A percentile compares a stretch with the other conserved stretches of the same genome.
phyloP scores from a whole-genome alignment of 805 yeast genomes.

The Candida peoriensis region DNA sequence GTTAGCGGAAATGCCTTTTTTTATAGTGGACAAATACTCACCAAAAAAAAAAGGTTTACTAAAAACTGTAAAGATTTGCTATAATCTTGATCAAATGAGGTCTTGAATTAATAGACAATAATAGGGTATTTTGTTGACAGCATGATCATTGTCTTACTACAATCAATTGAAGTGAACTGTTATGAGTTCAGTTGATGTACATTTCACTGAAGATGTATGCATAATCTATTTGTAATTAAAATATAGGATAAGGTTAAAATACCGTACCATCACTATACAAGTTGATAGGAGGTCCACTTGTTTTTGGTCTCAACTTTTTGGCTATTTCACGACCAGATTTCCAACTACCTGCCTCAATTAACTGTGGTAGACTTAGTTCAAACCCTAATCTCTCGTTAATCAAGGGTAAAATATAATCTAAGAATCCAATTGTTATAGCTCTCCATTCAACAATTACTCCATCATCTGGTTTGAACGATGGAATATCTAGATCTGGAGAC shows the following conservation, averaged over 20 bases:
- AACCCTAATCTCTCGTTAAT: slow-evolving; percentile 42
- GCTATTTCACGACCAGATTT: slow-evolving; percentile 61
- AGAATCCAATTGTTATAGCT: slow-evolving; percentile 51
- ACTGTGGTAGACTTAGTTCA: slow-evolving; percentile 45
- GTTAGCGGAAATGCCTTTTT: too few relatives aligned
- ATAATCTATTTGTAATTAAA: not conserved
- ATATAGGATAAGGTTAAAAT: slow-evolving; percentile 35
- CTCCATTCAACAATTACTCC: slow-evolving; percentile 68
- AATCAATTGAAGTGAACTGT: too few relatives aligned
- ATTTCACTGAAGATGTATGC: not conserved
- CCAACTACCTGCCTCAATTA: slow-evolving; percentile 69
- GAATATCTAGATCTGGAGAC: slow-evolving; percentile 30
- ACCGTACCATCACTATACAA: slow-evolving; percentile 62
- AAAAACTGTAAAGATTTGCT: too few relatives aligned
- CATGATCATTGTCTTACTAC: too few relatives aligned
- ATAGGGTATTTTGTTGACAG: too few relatives aligned
- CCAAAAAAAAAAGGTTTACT: too few relatives aligned
- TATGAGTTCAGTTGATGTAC: too few relatives aligned
- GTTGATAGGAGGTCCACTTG: slow-evolving; percentile 61
- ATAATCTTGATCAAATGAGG: too few relatives aligned
- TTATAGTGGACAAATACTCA: too few relatives aligned
- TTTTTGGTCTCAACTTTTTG: slow-evolving; percentile 38
- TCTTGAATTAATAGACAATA: too few relatives aligned
- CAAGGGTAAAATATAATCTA: slow-evolving; percentile 47
- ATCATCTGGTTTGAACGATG: slow-evolving; percentile 48